Evolutionary conservation across 768 basidiomycete species (phyloP), one percentile per base, ranked within the genome.

Genomic region (Phanerochaete sordida): DNA sequence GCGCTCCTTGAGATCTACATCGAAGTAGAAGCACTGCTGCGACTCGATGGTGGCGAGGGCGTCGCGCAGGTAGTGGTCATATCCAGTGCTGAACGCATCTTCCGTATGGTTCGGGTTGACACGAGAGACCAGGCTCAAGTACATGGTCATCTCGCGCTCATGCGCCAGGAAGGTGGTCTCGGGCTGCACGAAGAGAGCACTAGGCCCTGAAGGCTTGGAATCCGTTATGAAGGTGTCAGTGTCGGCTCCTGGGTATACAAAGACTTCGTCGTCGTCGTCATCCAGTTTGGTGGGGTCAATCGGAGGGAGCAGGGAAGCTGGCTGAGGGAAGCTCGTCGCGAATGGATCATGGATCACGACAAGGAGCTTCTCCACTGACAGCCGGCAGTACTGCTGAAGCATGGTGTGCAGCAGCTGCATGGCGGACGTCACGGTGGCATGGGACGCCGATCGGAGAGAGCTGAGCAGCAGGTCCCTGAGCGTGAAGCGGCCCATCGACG

Each of bases 391-490:
- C 28, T 82, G 79, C 39, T 80, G 69, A 9, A 96, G 78, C 69
- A 96, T 79, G 0, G 91, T 86, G 62, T 88, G 85, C 5, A 96
- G 74, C 9, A 98, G 79, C 65, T 92, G 90, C 54, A 97, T 76
- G 2, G 93, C 91, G 11, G 92, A 84, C 0, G 88, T 87, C 1
- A 82, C 81, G 0, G 92, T 85, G 0, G 84, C 72, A 59, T 85
- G 83, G 11, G 81, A 82, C 56, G 76, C 76, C 5, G 91, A 93
- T 24, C 82, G 79, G 24, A 97, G 74, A 68, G 94, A 94, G 47
- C 91, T 82, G 51, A 92, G 67, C 8, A 98, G 74, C 33, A 98
- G 80, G 66, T 98, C 96, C 70, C 93, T 94, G 43, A 98, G 79
- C 4, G 93, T 95, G 76, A 94, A 98, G 19, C 94, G 84, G 13